Percentiles rank a stretch among this genome's conserved stretches.
Conservation (phyloP, 2,329 filamentous ascomycete species). For the Monilinia polystroma region DNA sequence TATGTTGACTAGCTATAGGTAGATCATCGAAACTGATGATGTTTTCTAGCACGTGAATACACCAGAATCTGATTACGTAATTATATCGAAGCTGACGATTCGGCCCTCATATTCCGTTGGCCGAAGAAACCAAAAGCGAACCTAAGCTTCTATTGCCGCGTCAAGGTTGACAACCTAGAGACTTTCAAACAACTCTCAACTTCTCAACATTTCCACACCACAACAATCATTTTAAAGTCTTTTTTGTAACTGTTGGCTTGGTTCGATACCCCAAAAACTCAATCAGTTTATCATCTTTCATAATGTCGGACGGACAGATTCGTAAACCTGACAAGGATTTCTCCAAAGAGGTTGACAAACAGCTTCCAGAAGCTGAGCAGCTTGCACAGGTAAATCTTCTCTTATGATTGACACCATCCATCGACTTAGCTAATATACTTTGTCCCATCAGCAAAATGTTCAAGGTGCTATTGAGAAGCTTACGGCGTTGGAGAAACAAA, state of each 20-base stretch:
- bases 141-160: slow-evolving; percentile 23
- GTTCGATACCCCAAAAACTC: slow-evolving; percentile 2
- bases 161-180: slow-evolving; percentile 25
- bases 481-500: slow-evolving; percentile 88
- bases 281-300: slow-evolving; percentile 23
- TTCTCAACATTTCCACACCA: slow-evolving; percentile 12
- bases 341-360: slow-evolving; percentile 90
- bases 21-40: too few species aligned
- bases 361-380: slow-evolving; percentile 86
- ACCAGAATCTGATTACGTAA: not conserved
- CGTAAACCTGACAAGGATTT: slow-evolving; percentile 89
- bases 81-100: not conserved
- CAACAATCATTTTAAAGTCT: slow-evolving; percentile 1
- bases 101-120: slow-evolving; percentile 8
- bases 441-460: slow-evolving; percentile 62
- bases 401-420: not conserved
- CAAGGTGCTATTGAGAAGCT: slow-evolving; percentile 93
- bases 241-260: slow-evolving; percentile 3
- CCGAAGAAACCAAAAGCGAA: slow-evolving; percentile 1
- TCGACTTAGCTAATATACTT: slow-evolving; percentile 31
- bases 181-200: slow-evolving; percentile 10
- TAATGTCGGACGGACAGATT: slow-evolving; percentile 41
- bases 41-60: too few species aligned
- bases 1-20: too few species aligned
- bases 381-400: slow-evolving; percentile 69